Evolutionary conservation across 2,329 filamentous ascomycete species (phyloP).

Genomic region (Huntiella moniliformis): DNA sequence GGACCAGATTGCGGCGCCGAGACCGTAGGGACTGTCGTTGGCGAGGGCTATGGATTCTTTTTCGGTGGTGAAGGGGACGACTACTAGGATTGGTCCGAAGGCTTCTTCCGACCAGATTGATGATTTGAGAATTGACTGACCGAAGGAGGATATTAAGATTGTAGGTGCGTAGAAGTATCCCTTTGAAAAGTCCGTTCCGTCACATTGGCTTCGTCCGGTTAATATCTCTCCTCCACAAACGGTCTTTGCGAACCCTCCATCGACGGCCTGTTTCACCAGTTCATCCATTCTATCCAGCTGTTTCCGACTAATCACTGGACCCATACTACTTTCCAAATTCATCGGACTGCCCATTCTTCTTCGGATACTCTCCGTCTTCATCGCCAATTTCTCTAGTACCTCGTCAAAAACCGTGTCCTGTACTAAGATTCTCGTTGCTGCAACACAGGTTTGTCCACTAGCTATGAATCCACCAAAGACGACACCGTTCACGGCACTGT

Average conservation of each 20-base stretch:
- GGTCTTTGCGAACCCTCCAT: conserved; percentile 16
- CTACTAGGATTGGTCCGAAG: conserved; percentile 45
- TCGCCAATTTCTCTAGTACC: conserved; percentile 42
- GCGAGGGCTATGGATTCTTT: conserved; percentile 18
- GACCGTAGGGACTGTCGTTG: conserved; percentile 32
- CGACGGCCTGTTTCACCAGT: conserved; percentile 27
- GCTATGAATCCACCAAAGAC: conserved; percentile 28
- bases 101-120: conserved; percentile 41
- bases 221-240: conserved; percentile 17
- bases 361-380: conserved; percentile 23
- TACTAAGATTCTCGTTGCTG: conserved; percentile 39
- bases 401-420: conserved; percentile 28
- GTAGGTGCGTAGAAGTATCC: conserved; percentile 17
- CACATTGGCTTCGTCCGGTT: conserved; percentile 23
- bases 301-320: conserved; percentile 25
- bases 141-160: conserved; percentile 30
- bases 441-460: conserved; percentile 41
- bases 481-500: conserved; percentile 38
- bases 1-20: conserved; percentile 38
- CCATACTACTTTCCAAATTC: conserved; percentile 18
- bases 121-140: conserved; percentile 15
- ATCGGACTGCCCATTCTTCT: conserved; percentile 22
- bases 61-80: conserved; percentile 25
- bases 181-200: conserved; percentile 39
- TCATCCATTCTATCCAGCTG: conserved; percentile 40